phyloP scores from a whole-genome alignment of 192 early-diverging fungal species.

The Pilaira anomala region DNA sequence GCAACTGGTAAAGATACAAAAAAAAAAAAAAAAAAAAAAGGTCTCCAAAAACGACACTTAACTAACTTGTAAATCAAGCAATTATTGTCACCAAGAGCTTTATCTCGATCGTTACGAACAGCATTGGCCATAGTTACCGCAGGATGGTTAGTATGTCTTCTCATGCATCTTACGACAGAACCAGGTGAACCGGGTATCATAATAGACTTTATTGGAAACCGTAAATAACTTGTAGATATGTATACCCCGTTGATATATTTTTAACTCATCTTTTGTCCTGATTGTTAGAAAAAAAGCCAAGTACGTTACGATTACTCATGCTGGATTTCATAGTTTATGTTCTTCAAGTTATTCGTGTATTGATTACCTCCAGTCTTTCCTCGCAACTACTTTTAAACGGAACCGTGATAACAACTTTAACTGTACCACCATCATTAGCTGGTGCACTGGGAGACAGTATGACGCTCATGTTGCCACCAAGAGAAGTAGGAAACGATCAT shows the following conservation, averaged over 20 bases:
- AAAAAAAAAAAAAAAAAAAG: neutral
- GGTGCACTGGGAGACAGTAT: conserved; percentile 20
- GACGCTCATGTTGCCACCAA: conserved; percentile 16
- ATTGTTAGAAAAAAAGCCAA: conserved; percentile 18
- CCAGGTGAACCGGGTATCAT: conserved; percentile 26
- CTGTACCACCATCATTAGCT: conserved; percentile 12
- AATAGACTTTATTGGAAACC: conserved; percentile 35
- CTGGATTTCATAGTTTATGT: conserved; percentile 27
- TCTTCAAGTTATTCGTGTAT: conserved; percentile 29
- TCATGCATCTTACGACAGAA: conserved; percentile 20
- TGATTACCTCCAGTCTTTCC: conserved; percentile 28
- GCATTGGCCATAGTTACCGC: conserved; percentile 22
- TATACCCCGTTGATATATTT: neutral
- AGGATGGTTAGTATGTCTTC: conserved; percentile 20
- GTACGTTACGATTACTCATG: conserved; percentile 16
- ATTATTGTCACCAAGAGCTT: conserved; percentile 29
- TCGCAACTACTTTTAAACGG: conserved; percentile 15
- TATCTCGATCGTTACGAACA: conserved; percentile 25
- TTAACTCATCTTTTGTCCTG: neutral
- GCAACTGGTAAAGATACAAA: conserved; percentile 22
- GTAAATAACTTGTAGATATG: conserved; percentile 16
- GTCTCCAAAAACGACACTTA: neutral
- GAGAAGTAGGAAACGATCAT: neutral
- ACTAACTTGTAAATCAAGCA: conserved; percentile 3
- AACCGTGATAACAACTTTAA: neutral